Evolutionary conservation across 352 stramenopile species (phyloP).

Genomic region (Saprolegnia parasitica): DNA sequence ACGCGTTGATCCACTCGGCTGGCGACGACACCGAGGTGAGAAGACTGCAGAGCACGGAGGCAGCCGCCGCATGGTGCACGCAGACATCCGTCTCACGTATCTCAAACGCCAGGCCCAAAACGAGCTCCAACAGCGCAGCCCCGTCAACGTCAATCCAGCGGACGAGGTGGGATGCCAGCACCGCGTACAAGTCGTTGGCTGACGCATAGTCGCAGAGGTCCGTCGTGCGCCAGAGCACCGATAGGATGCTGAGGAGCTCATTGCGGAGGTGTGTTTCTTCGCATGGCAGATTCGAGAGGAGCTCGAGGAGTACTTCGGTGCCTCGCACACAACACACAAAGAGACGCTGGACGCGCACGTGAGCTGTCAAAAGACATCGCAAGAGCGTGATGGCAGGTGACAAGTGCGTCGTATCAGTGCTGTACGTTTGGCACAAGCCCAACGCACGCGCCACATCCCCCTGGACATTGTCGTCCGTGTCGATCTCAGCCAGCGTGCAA

Average conservation of each 20-base stretch:
- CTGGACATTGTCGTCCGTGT: background rate
- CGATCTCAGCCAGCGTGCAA: slow-evolving; percentile 32
- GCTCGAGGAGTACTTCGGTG: background rate
- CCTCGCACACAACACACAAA: background rate
- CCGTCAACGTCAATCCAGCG: slow-evolving; percentile 1
- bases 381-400: background rate
- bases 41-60: background rate
- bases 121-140: slow-evolving; percentile 18
- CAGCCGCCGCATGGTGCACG: background rate
- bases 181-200: slow-evolving; percentile 3
- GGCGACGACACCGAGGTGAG: background rate
- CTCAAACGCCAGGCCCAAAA: slow-evolving; percentile 48
- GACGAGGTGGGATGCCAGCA: background rate
- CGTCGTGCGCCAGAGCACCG: background rate
- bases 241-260: background rate
- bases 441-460: background rate
- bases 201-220: background rate
- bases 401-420: background rate
- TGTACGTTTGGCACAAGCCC: no score
- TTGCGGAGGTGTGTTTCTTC: background rate
- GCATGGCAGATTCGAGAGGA: background rate
- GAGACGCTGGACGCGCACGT: background rate
- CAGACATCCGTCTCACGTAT: slow-evolving; percentile 31
- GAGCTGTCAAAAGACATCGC: background rate
- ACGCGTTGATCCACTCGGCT: background rate